Conservation (phyloP, 345 rosid genomes). For the Carallia pectinifolia region DNA sequence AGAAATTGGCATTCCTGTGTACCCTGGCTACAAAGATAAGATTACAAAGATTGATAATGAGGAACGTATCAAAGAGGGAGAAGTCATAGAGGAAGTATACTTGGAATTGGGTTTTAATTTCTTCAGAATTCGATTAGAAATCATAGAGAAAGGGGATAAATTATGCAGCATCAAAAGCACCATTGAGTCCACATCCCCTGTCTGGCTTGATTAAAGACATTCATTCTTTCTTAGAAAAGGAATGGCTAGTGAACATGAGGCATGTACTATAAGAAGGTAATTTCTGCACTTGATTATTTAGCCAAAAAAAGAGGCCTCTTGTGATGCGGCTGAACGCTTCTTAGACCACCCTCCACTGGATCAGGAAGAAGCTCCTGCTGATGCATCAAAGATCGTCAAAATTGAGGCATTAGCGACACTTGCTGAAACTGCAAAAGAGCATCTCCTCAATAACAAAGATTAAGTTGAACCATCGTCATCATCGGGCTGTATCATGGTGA, state of each 20-base stretch:
- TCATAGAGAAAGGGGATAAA: constrained; percentile 13
- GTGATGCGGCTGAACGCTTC: too few relatives aligned
- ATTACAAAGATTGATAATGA: constrained; percentile 17
- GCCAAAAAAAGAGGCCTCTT: too few relatives aligned
- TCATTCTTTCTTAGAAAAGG: too few relatives aligned
- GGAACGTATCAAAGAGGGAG: constrained; percentile 17
- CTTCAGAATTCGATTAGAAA: constrained; percentile 9
- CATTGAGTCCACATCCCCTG: not conserved
- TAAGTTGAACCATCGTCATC: too few relatives aligned
- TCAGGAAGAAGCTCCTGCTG: not conserved
- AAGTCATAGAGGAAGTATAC: constrained; percentile 19
- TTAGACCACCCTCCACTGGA: too few relatives aligned
- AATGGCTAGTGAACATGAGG: too few relatives aligned
- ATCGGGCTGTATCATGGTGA: too few relatives aligned
- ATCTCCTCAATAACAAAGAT: not conserved
- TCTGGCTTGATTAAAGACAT: too few relatives aligned
- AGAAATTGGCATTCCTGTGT: not conserved
- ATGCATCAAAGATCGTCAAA: not conserved
- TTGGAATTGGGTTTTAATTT: constrained; percentile 18
- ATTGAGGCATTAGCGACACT: not conserved
- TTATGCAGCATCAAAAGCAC: constrained; percentile 5
- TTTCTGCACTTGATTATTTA: too few relatives aligned
- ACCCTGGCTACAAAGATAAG: constrained; percentile 15
- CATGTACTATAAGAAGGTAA: too few relatives aligned
- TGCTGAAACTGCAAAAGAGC: not conserved